Conservation (phyloP, 2,329 filamentous ascomycete species). For the Aaosphaeria pasadenensis region DNA sequence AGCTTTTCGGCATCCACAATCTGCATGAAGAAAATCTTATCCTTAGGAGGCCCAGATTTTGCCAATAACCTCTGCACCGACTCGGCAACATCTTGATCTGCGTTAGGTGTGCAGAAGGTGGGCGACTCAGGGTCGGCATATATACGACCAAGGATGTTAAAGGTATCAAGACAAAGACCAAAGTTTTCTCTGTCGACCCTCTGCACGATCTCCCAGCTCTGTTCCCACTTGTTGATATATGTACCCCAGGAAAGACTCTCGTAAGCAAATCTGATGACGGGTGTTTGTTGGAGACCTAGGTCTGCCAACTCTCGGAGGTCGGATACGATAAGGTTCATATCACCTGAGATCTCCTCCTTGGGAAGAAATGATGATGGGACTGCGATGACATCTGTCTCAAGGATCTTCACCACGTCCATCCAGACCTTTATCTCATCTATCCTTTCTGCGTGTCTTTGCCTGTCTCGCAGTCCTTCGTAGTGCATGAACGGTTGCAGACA, state of each 20-base stretch:
- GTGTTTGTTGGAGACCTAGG: constrained; percentile 56
- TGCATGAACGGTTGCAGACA: constrained; percentile 75
- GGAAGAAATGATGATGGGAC: constrained; percentile 71
- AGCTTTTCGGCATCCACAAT: constrained; percentile 71
- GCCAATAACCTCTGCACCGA: constrained; percentile 56
- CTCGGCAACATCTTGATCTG: constrained; percentile 52
- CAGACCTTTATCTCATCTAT: constrained; percentile 65
- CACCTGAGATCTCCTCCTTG: constrained; percentile 48
- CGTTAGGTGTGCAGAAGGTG: constrained; percentile 52
- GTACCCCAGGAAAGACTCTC: constrained; percentile 74
- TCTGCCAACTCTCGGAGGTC: constrained; percentile 67
- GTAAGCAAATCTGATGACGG: constrained; percentile 66
- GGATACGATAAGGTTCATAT: constrained; percentile 55
- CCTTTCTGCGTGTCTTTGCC: constrained; percentile 54
- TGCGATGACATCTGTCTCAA: constrained; percentile 70
- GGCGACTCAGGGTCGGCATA: constrained; percentile 64
- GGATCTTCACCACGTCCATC: constrained; percentile 62
- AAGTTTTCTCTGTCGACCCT: constrained; percentile 68
- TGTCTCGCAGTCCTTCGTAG: constrained; percentile 70
- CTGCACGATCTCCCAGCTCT: constrained; percentile 65
- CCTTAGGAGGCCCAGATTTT: constrained; percentile 51
- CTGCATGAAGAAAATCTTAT: constrained; percentile 73
- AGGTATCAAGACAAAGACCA: constrained; percentile 73
- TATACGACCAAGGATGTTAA: constrained; percentile 70
- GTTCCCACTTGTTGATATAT: constrained; percentile 67